Conservation (phyloP, 2,329 filamentous ascomycete species). For the Metarhizium anisopliae region DNA sequence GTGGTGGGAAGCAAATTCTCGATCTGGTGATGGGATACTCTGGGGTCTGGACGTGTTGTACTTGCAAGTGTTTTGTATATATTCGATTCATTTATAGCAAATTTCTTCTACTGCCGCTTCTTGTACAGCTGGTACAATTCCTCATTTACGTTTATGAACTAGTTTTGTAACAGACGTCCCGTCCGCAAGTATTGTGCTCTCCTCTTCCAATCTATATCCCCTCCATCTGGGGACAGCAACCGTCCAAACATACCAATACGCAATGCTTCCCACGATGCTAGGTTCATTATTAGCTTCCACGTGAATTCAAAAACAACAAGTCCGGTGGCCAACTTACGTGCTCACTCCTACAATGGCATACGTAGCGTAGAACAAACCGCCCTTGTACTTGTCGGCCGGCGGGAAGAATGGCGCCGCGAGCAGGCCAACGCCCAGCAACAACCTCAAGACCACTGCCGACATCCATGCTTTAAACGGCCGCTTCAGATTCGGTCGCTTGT, state of each 20-base stretch:
- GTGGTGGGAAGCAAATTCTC: too few relatives aligned
- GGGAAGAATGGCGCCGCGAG: constrained; percentile 55
- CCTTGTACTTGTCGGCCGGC: constrained; percentile 35
- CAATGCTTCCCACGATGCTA: constrained; percentile 47
- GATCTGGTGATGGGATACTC: too few relatives aligned
- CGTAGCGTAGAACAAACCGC: constrained; percentile 42
- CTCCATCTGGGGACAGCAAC: constrained; percentile 48
- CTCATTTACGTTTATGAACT: constrained; percentile 13
- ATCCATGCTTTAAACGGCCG: constrained; percentile 59
- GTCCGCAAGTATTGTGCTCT: constrained; percentile 49
- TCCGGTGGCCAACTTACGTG: constrained; percentile 33
- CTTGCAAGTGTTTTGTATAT: not conserved
- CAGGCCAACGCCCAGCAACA: constrained; percentile 43
- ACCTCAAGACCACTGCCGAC: constrained; percentile 46
- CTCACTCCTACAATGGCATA: constrained; percentile 44
- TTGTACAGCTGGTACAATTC: not conserved
- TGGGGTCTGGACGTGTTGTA: too few relatives aligned
- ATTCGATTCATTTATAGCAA: not conserved
- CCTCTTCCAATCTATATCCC: constrained; percentile 55
- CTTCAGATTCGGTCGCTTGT: constrained; percentile 47
- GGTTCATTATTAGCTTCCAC: not conserved
- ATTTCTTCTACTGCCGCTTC: not conserved
- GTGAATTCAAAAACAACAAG: not conserved
- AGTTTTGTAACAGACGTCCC: constrained; percentile 59
- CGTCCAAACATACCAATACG: constrained; percentile 65